Evolutionary conservation across 257 asterid genomes (phyloP).

Genomic region (Verbena officinalis): DNA sequence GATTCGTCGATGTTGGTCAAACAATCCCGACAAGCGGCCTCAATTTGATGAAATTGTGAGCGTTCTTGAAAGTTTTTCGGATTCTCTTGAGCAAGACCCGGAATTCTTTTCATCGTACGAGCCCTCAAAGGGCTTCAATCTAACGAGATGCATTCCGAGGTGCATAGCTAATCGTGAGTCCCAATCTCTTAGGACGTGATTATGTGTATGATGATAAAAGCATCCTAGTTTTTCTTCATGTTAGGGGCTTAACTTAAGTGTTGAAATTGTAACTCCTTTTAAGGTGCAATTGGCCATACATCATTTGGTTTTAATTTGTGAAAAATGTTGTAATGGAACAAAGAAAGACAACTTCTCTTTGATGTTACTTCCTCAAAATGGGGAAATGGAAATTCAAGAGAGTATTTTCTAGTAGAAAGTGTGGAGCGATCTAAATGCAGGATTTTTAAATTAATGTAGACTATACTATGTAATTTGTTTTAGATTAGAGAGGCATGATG

Average conservation of each 20-base stretch:
- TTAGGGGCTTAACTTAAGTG: constrained; percentile 19
- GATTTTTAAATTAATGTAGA: neutral
- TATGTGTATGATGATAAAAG: constrained; percentile 11
- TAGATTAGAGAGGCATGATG: too few species aligned
- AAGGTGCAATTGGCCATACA: constrained; percentile 30
- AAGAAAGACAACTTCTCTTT: constrained; percentile 22
- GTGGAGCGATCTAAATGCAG: neutral
- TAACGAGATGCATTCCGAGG: constrained; percentile 58
- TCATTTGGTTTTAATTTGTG: constrained; percentile 10
- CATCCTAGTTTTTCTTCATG: constrained; percentile 21
- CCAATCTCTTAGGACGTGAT: constrained; percentile 39
- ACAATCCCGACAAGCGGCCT: constrained; percentile 82
- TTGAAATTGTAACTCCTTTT: constrained; percentile 24
- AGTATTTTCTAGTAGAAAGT: neutral
- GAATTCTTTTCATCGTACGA: constrained; percentile 59
- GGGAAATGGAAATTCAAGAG: constrained; percentile 21
- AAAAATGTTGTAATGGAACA: constrained; percentile 21
- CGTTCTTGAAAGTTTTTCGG: constrained; percentile 58
- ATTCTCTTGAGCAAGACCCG: constrained; percentile 66
- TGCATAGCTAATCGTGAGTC: constrained; percentile 47
- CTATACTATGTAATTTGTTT: too few species aligned
- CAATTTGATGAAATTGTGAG: constrained; percentile 81
- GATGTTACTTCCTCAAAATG: constrained; percentile 20
- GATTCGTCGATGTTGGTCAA: constrained; percentile 84
- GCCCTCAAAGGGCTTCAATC: constrained; percentile 41